Percentiles rank a stretch among this genome's conserved stretches.
Evolutionary conservation across 2,329 filamentous ascomycete species (phyloP).

Genomic region (Myrmaecium sp.): DNA sequence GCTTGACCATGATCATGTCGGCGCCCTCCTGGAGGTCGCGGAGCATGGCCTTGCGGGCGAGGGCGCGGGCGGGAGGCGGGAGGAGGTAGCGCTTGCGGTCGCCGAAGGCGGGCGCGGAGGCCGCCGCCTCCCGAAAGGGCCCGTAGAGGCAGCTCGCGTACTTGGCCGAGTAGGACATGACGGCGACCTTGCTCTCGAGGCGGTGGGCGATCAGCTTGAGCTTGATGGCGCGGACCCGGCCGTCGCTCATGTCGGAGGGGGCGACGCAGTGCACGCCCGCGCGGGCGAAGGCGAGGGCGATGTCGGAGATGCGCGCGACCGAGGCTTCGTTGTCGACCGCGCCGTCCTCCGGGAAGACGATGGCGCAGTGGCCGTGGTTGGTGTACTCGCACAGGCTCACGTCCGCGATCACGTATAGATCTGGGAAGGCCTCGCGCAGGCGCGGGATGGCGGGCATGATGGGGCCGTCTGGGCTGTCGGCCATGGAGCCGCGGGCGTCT

Average conservation of each 20-base stretch:
- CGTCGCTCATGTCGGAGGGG: conserved; percentile 98
- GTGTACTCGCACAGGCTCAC: conserved; percentile 99
- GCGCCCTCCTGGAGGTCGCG: conserved; percentile 87
- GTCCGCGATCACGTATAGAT: conserved; percentile 79
- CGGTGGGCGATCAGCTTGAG: conserved; percentile 91
- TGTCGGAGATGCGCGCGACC: conserved; percentile 86
- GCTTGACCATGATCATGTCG: conserved; percentile 99
- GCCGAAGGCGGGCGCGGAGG: conserved; percentile 78
- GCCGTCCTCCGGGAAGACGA: conserved; percentile 79
- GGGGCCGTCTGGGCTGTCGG: conserved; percentile 83
- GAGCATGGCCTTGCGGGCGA: conserved; percentile 76
- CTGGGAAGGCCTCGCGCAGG: conserved; percentile 69
- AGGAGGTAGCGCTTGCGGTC: conserved; percentile 96
- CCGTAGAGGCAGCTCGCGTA: conserved; percentile 95
- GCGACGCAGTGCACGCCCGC: conserved; percentile 94
- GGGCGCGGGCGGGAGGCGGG: conserved; percentile 75
- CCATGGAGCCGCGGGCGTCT: conserved; percentile 77
- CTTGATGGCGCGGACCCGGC: conserved; percentile 92
- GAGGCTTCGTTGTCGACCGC: conserved; percentile 84
- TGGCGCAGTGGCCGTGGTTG: conserved; percentile 92
- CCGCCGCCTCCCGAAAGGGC: conserved; percentile 90
- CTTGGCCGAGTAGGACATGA: conserved; percentile 98
- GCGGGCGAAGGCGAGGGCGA: conserved; percentile 89
- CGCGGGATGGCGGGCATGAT: conserved; percentile 78
- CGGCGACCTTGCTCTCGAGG: conserved; percentile 72